These are phyloP conservation scores for Gaertneriomyces sp. DNA, from an alignment of 192 early-diverging fungal genomes.

Conservation along the genomic window DNA sequence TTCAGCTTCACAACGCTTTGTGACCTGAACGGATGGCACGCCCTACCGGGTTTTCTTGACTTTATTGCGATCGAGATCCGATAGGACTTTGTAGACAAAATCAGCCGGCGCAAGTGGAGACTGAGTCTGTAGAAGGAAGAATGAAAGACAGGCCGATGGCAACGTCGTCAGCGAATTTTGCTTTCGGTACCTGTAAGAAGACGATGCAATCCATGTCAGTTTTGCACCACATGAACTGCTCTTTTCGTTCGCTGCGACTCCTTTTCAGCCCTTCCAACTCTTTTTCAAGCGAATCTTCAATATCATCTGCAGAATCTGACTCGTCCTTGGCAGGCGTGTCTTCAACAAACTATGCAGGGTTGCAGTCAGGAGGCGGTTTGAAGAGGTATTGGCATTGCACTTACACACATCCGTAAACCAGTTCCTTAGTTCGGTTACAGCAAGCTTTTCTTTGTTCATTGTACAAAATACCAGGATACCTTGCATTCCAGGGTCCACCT, in stretches of 20 bases:
- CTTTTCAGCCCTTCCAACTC: conserved; percentile 27
- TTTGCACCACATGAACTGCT: conserved; percentile 35
- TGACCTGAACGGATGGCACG: too few species aligned
- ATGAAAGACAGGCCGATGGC: neutral
- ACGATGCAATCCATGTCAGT: conserved; percentile 43
- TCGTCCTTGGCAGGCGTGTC: too few species aligned
- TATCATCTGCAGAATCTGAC: neutral
- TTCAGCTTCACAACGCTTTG: too few species aligned
- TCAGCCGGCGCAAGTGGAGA: conserved; percentile 32
- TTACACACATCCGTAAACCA: conserved; percentile 34
- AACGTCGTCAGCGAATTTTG: neutral
- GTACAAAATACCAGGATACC: conserved; percentile 35
- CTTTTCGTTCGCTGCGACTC: neutral
- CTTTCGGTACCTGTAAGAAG: conserved; percentile 32
- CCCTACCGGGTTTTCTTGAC: conserved; percentile 37
- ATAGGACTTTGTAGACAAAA: conserved; percentile 31
- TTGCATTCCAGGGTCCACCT: conserved; percentile 41
- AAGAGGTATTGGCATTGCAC: too few species aligned
- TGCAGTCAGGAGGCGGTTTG: too few species aligned
- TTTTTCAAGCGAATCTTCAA: conserved; percentile 31
- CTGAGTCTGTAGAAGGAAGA: conserved; percentile 1
- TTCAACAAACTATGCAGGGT: too few species aligned
- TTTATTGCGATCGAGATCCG: conserved; percentile 31
- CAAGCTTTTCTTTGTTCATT: conserved; percentile 28
- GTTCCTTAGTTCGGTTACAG: conserved; percentile 26